phyloP scores from a whole-genome alignment of 2,329 filamentous ascomycete genomes.

The Fusarium pseudonygamai region DNA sequence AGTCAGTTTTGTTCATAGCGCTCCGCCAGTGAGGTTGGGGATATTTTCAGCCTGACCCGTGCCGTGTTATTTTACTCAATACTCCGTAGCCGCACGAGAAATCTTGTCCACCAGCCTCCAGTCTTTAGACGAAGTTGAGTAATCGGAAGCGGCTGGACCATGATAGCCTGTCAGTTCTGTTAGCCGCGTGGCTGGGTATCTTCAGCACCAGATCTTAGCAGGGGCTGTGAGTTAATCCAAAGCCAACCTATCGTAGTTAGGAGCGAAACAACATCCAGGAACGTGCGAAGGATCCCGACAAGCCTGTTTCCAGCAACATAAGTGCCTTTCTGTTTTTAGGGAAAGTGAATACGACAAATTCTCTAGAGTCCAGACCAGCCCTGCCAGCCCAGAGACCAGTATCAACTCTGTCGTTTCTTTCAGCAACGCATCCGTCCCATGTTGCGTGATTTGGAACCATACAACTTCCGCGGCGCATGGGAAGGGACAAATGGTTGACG shows the following conservation, averaged over 20 bases:
- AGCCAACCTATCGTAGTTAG: constrained; percentile 10
- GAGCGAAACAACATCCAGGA: constrained; percentile 21
- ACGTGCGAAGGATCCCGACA: constrained; percentile 18
- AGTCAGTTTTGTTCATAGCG: background rate
- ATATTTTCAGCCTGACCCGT: constrained; percentile 10
- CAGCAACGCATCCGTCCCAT: constrained; percentile 7
- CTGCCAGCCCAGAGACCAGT: background rate
- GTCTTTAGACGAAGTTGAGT: background rate
- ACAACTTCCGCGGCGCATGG: background rate
- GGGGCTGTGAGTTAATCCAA: background rate
- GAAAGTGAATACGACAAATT: constrained; percentile 6
- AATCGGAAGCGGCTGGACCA: constrained; percentile 13
- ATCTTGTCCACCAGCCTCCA: constrained; percentile 11
- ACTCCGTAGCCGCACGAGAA: constrained; percentile 9
- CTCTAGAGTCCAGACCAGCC: background rate
- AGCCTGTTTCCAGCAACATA: constrained; percentile 23
- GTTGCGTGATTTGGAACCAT: constrained; percentile 28
- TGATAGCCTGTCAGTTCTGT: constrained; percentile 9
- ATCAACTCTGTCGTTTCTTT: constrained; percentile 2
- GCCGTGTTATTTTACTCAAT: constrained; percentile 20
- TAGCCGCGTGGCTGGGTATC: constrained; percentile 26
- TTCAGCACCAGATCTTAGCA: constrained; percentile 5
- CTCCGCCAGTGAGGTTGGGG: constrained; percentile 22
- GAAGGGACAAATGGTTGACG: background rate
- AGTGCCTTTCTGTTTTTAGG: constrained; percentile 27